Evolutionary conservation across 352 stramenopile genomes (phyloP), one percentile per base, ranked within the genome.

Genomic region (Pythium utonaiense): DNA sequence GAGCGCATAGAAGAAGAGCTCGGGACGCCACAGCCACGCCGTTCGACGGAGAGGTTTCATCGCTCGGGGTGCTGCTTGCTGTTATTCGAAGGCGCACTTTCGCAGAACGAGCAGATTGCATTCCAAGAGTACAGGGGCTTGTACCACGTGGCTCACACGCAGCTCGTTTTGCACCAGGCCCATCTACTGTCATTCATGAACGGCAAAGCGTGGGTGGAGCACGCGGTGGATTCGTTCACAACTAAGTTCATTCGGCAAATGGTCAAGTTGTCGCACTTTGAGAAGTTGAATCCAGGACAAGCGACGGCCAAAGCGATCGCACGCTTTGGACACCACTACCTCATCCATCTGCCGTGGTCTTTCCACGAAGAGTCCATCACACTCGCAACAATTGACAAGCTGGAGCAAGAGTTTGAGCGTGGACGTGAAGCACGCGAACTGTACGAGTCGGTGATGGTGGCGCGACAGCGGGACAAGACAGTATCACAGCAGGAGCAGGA

Each of bases 121-220:
- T 93, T 93, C 28, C 80, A 90, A 34, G 72, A 73, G 53, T 93
- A 93, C 53, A 81, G 85, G 9, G 77, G 71, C 1, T 57, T 71
- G 13, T 72, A 76, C 24, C 79, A 93, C 33, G 51, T 62, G 12
- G 69, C 86, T 24, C 81, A 93, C 55, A 77, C 74, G 30, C 73
- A 76, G 4, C 67, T 77, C 25, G 58, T 53, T 6, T 60, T 93
- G 14, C 75, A 93, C 28, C 83, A 93, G 67, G 79, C 76, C 10
- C 83, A 93, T 40, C 66, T 91, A 24, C 69, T 89, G 45, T 85
- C 71, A 49, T 93, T 85, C 54, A 85, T 87, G 70, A 90, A 89
- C 49, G 79, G 81, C 4, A 45, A 70, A 16, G 57, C 83, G 47
- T 93, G 83, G 83, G 81, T 88, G 31, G 74, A 88, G 10, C 73